Evolutionary conservation across 192 early-diverging fungal species (phyloP), one percentile per base, ranked within the genome.

Genomic region (Coemansia furcata): DNA sequence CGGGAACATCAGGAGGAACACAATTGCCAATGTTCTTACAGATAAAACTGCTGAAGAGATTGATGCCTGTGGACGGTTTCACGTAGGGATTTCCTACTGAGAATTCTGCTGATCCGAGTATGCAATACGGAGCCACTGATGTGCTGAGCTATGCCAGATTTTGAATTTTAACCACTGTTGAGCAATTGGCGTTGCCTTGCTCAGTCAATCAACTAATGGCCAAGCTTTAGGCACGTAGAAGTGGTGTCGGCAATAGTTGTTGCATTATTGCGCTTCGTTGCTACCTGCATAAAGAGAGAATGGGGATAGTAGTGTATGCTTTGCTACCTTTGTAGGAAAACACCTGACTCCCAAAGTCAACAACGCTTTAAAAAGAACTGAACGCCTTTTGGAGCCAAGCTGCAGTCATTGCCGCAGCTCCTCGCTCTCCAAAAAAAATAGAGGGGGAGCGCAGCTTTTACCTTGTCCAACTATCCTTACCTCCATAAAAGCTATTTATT

Each of bases 101-200:
- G 26, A 50, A 36, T 12, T 76, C 73, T 29, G 42, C 47, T 1
- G 54, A 23, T 2, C 58, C 73, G 55, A 63, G 47, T 33, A 33
- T 19, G 6, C 17, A 21, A 6, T 26, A 26, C 9, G 54, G 67
- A 44, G 54, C 71, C 38, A 95, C 82, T 67, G 95, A 95, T 72
- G 83, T 93, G 42, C 87, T 96, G 65, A 63, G 89, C 95, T 47
- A 59, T 95, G 46, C 89, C 88, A 38, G 95, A 97, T 63, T 72
- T 94, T 97, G 12, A 1, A 26, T 26, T 94, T 95, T 74, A 95
- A 95, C 72, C 93, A 95, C 71, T 26, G 91, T 89, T 14, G 87
- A 97, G 67, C 95, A 95, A 40, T 63, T 75, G 19, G 73, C 88
- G 6, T 74, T 95, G 76, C 77, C 95, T 35, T 83, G 86, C 63